Evolutionary conservation across 2,329 filamentous ascomycete genomes (phyloP), one percentile per base, ranked within the genome.

Genomic region (Aspergillus sp.): DNA sequence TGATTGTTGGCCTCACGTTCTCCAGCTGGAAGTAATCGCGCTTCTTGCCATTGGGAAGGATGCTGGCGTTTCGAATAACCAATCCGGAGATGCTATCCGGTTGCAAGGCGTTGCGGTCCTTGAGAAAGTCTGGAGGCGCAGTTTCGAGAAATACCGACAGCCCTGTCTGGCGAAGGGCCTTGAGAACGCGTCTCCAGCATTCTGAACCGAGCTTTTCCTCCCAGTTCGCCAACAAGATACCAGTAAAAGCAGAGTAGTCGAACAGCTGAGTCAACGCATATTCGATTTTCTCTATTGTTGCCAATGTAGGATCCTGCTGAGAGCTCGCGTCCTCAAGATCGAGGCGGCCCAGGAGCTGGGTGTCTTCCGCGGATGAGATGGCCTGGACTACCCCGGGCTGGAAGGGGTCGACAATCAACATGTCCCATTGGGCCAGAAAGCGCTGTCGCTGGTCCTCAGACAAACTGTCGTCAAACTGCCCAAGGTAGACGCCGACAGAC

Each of bases 21-120:
- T 67, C 61, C 75, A 82, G 78, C 47, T 80, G 76, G 61, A 80
- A 81, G 64, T 80, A 81, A 60, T 82, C 77, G 5, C 78, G 73
- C 53, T 76, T 78, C 46, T 80, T 74, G 11, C 80, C 80, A 19
- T 76, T 68, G 1, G 74, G 69, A 30, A 79, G 64, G 61, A 81
- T 79, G 13, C 76, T 79, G 3, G 72, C 78, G 65, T 81, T 82
- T 19, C 73, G 71, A 57, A 79, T 71, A 1, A 81, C 74, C 3
- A 80, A 60, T 4, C 80, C 80, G 3, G 72, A 69, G 25, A 81
- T 70, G 5, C 72, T 68, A 15, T 69, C 65, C n/a, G 68, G 70
- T 43, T 77, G 74, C 13, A 81, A 68, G 0, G 71, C 61, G 15
- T 71, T 73, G 54, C 67, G 67, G 47, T 80, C 75, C 17, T 69